Evolutionary conservation across 2,329 filamentous ascomycete genomes (phyloP).

Genomic region (Microdochium nivale): DNA sequence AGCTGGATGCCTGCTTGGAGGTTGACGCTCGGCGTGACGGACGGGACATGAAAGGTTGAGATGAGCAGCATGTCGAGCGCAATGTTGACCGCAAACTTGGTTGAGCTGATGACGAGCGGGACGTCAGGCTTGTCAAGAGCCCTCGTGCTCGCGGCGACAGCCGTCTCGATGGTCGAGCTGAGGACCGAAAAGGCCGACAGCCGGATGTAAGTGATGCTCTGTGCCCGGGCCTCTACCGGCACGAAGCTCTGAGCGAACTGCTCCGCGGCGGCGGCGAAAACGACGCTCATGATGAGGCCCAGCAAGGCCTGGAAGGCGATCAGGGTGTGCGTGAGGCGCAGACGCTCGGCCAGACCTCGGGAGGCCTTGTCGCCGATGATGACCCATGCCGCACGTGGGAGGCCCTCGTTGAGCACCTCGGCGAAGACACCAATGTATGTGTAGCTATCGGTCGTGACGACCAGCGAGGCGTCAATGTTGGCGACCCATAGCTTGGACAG

Average conservation of each 20-base stretch:
- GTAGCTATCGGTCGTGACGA: slow-evolving; percentile 57
- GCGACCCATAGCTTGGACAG: slow-evolving; percentile 65
- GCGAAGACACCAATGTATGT: slow-evolving; percentile 61
- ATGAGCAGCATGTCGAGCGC: slow-evolving; percentile 57
- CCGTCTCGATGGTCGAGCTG: slow-evolving; percentile 53
- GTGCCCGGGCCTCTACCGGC: slow-evolving; percentile 44
- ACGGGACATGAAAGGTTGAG: slow-evolving; percentile 53
- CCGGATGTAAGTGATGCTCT: slow-evolving; percentile 55
- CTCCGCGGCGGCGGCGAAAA: slow-evolving; percentile 44
- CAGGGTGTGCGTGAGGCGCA: slow-evolving; percentile 54
- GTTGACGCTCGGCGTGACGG: slow-evolving; percentile 47
- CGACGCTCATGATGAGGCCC: slow-evolving; percentile 50
- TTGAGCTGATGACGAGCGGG: slow-evolving; percentile 54
- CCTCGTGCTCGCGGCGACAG: slow-evolving; percentile 51
- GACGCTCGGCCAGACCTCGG: slow-evolving; percentile 37
- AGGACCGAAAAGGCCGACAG: slow-evolving; percentile 56
- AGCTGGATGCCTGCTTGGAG: slow-evolving; percentile 57
- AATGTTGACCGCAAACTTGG: slow-evolving; percentile 60
- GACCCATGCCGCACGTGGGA: slow-evolving; percentile 59
- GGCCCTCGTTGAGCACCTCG: slow-evolving; percentile 64
- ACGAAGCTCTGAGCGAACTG: slow-evolving; percentile 55
- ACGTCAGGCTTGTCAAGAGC: slow-evolving; percentile 63
- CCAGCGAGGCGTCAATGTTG: slow-evolving; percentile 52
- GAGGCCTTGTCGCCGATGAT: slow-evolving; percentile 58
- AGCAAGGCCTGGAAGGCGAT: slow-evolving; percentile 50